Percentiles rank a stretch among this genome's conserved stretches.
phyloP scores from a whole-genome alignment of 139 green algal species.

The Gonium pectorale region DNA sequence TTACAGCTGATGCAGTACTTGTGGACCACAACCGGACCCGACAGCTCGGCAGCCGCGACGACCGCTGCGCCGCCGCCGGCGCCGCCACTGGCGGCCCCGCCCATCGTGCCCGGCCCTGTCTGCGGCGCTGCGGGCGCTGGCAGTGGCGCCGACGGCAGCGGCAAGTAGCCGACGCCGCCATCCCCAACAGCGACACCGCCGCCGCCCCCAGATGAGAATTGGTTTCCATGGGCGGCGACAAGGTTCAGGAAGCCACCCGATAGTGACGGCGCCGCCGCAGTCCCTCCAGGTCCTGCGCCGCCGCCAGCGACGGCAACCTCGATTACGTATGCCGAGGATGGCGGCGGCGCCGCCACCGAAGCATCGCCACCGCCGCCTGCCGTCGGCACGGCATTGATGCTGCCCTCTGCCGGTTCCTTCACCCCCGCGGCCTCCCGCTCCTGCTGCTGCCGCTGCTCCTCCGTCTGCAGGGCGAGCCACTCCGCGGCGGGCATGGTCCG shows the following conservation, averaged over 20 bases:
- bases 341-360: not conserved
- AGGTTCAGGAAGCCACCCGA: too few relatives aligned
- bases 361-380: not conserved
- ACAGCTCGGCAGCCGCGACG: too few relatives aligned
- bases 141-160: not conserved
- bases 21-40: not conserved
- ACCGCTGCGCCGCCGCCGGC: too few relatives aligned
- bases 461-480: too few relatives aligned
- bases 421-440: not conserved
- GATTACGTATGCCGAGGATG: not conserved
- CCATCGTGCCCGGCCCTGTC: not conserved
- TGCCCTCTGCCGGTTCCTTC: not conserved
- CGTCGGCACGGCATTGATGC: not conserved
- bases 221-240: too few relatives aligned
- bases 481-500: not conserved
- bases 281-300: not conserved
- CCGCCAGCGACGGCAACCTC: not conserved
- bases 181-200: not conserved
- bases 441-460: not conserved
- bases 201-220: too few relatives aligned
- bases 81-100: too few relatives aligned
- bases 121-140: not conserved
- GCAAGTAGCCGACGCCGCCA: not conserved
- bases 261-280: not conserved
- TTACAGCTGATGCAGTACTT: constrained; percentile 83